phyloP scores from a whole-genome alignment of 1,284 basidiomycete genomes.

The Cryptococcus sp. region DNA sequence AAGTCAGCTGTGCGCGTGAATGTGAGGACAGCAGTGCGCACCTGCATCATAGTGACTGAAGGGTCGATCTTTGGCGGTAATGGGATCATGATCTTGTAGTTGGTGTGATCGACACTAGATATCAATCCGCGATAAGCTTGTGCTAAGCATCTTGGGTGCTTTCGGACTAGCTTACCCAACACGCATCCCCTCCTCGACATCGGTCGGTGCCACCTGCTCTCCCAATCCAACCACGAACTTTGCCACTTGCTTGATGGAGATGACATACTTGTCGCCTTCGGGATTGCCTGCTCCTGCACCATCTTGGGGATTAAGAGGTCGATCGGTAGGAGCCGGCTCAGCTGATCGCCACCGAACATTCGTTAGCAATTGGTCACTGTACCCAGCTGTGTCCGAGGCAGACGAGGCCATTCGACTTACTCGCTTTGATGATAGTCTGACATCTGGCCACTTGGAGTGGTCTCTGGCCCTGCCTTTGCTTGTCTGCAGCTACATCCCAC shows the following conservation, averaged over 20 bases:
- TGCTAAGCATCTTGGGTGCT: neutral
- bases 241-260: conserved; percentile 99
- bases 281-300: conserved; percentile 53
- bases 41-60: conserved; percentile 99
- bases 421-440: conserved; percentile 91
- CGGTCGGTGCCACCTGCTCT: conserved; percentile 93
- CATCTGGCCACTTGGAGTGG: conserved; percentile 96
- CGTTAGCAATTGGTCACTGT: neutral
- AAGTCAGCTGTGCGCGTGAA: conserved; percentile 65
- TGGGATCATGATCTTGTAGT: conserved; percentile 99
- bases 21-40: conserved; percentile 59
- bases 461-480: conserved; percentile 80
- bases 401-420: conserved; percentile 25
- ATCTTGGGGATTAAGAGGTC: conserved; percentile 49
- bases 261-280: conserved; percentile 98
- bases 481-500: conserved; percentile 89
- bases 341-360: conserved; percentile 51
- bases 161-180: conserved; percentile 71
- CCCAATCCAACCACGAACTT: conserved; percentile 98
- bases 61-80: conserved; percentile 99
- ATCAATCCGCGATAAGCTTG: neutral
- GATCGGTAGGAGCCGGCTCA: conserved; percentile 63
- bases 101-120: conserved; percentile 59
- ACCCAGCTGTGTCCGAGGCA: neutral
- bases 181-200: conserved; percentile 99